Percentiles rank a stretch among this genome's conserved stretches.
phyloP scores from a whole-genome alignment of 768 basidiomycete genomes.

The Coprinopsis marcescibilis region DNA sequence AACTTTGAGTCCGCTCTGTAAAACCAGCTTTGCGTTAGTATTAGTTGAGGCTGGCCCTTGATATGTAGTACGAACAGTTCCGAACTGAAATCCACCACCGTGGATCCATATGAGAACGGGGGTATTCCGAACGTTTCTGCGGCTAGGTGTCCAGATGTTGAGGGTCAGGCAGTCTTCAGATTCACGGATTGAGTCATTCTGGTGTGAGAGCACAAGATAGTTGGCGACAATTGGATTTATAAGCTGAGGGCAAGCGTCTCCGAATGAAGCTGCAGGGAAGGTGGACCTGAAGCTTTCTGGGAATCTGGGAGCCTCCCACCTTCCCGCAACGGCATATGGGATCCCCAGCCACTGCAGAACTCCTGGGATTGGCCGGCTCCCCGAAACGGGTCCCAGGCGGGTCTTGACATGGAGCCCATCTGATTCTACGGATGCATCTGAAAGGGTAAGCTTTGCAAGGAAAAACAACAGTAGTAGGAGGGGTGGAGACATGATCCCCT shows the following conservation, averaged over 20 bases:
- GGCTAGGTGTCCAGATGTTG: conserved; percentile 33
- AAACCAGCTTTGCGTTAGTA: background rate
- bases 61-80: conserved; percentile 21
- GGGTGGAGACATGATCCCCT: no score
- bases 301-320: conserved; percentile 27
- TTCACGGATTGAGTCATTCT: conserved; percentile 22
- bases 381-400: conserved; percentile 26
- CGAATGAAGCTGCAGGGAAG: conserved; percentile 23
- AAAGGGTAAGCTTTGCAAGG: no score
- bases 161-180: conserved; percentile 32
- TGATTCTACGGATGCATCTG: no score
- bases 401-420: conserved; percentile 15
- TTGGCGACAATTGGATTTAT: conserved; percentile 19
- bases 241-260: conserved; percentile 26
- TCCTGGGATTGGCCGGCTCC: conserved; percentile 18
- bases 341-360: conserved; percentile 33
- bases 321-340: conserved; percentile 27
- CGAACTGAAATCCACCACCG: conserved; percentile 30
- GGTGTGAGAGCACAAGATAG: conserved; percentile 20
- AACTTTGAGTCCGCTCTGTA: conserved; percentile 21
- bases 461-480: no score
- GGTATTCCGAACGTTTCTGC: conserved; percentile 15
- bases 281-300: conserved; percentile 16
- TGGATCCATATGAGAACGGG: conserved; percentile 33
- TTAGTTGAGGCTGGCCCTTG: background rate